Evolutionary conservation across 2,329 filamentous ascomycete genomes (phyloP), one percentile per base, ranked within the genome.

Genomic region (Colletotrichum eleusines): DNA sequence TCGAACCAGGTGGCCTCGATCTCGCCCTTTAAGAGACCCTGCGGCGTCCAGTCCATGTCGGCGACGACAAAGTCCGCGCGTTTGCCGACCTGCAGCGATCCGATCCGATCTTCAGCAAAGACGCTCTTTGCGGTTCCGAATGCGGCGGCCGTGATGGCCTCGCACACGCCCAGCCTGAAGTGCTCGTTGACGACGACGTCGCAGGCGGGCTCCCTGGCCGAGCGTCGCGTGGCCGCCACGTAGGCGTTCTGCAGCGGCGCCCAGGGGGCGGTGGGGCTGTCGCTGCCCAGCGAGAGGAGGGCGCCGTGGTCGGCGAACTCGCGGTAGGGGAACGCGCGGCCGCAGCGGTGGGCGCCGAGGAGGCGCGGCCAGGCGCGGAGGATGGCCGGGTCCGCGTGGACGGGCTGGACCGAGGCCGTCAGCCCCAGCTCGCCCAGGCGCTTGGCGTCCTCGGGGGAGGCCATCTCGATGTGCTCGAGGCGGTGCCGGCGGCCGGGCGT

Each of bases 381-480:
- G 72, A 89, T 88, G 0, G 86, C 84, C 12, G 87, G 87, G 74
- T 86, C 84, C 2, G 84, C 80, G 72, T 86, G 84, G 9, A 86
- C 84, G 4, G 84, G 82, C 74, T 86, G 84, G 35, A 86, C 80
- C 5, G 82, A 84, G 6, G 84, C 84, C 28, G 83, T 86, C 76
- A 89, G 87, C 44, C 86, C 85, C 14, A 87, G 78, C 57, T 78
- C 74, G 5, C 86, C 87, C 8, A 89, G 80, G 11, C 86, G 79
- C 18, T 77, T 81, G 3, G 85, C 87, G 74, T 89, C 87, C 58
- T 80, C 80, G 2, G 82, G 81, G 0, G 81, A 81, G 0, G 87
- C 81, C 60, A 89, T 80, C 77, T 89, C 87, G 23, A 89, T 80
- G 75, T 89, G 87, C 78, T 89, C 87, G 74, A 89, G 86, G 12